Evolutionary conservation across 805 yeast species (phyloP), one percentile per base, ranked within the genome.

Genomic region (Candida sakaeoensis): DNA sequence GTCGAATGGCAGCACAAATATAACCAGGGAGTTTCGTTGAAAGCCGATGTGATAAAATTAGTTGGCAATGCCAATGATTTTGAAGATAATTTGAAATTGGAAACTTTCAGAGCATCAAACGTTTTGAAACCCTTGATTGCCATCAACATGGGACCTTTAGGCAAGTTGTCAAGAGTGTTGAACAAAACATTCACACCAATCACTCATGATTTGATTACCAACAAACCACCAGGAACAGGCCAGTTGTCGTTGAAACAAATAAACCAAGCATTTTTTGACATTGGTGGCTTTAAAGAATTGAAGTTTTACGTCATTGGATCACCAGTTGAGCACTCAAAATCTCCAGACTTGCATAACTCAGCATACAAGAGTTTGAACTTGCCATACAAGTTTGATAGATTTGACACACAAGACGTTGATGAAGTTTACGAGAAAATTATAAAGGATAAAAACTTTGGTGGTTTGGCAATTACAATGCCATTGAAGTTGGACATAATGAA

Each of bases 381-480:
- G 51, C 95, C 96, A 10, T 80, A 89, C 60, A 50, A 54, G 4
- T 89, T 90, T 55, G 74, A 63, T 12, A 69, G 72, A 46, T 79
- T 77, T 54, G 96, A 88, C 56, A 79, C 95, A 1, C 70, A 68
- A 15, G 75, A 78, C 50, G 86, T 82, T 8, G 54, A 57, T 2
- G 72, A 69, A 36, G 90, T 86, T 19, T 68, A 70, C 36, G 63
- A 69, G 9, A 61, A 72, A 33, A 57, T 89, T 40, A 65, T 79
- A 42, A 58, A 59, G 14, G 60, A 76, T 12, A 55, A 65, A 7
- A 53, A 58, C 23, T 84, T 93, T 53, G 98, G 98, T 34, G 99
- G 99, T n/a, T 79, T 85, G 46, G 90, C 95, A 4, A 87, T 93
- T 6, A 93, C 99, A 2, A 91, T 91, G 56, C 99, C 99, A 3